Base-by-base conservation (phyloP, 176 grass and related monocot species). In the Avena insularis region DNA sequence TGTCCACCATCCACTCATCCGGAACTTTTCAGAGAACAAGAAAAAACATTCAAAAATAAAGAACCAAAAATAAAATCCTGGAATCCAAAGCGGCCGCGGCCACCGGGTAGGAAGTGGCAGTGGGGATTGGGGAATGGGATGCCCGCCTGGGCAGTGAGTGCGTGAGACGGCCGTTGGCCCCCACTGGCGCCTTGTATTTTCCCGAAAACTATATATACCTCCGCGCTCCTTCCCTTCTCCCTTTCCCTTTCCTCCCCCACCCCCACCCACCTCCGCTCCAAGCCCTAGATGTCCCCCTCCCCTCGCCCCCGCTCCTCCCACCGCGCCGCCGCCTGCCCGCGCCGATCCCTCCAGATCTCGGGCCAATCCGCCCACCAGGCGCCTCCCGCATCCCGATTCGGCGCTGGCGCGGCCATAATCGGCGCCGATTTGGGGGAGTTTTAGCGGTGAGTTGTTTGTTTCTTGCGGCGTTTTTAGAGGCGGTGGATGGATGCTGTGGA, bases 201-300 rank as follows among this genome's bases (percentile, higher is more conserved):
- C 91, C 94, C 94, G 94, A 96, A 96, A 96, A 96, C 91, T 96
- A 96, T 96, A 96, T 84, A 96, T 90, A 96, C 40, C 90, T 96
- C 90, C 85, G 56, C 78, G 87, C 81, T 86, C 87, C 72, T 74
- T 56, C 78, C 75, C 77, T 82, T 12, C 4, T 16, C n/a, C 85
- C 83, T 91, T 85, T 92, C 92, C 75, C 81, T 80, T 81, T 82
- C 92, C 82, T 85, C 43, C 90, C 90, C 81, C 78, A 85, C 87
- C 35, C 83, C 79, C 77, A 84, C 82, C 78, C 71, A 70, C 78
- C 53, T 76, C 79, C 60, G 33, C 77, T 45, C 89, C 93, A 87
- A 86, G 84, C 88, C 87, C 87, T 92, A 86, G 84, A 83, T 90
- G 87, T 75, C 48, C 81, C 73, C 69, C 85, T 80, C 87, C 82